phyloP scores from a whole-genome alignment of 2,329 filamentous ascomycete species.

The Clonostachys solani region DNA sequence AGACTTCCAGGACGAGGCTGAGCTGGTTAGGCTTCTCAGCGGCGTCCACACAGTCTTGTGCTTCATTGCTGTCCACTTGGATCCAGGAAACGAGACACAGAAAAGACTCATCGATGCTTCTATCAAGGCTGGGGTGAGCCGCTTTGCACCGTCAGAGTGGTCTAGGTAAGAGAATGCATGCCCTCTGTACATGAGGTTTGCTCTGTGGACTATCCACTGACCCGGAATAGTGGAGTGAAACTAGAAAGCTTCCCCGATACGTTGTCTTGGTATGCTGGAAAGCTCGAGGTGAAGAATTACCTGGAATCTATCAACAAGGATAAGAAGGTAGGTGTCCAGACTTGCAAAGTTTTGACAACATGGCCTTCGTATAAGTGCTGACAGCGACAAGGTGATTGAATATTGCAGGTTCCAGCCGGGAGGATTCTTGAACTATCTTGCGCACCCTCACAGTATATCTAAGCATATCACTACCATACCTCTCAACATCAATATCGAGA shows the following conservation, averaged over 20 bases:
- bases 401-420: conserved; percentile 53
- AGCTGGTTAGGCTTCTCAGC: neutral
- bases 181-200: neutral
- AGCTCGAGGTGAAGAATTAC: conserved; percentile 42
- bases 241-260: no score
- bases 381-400: conserved; percentile 38
- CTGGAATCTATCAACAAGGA: conserved; percentile 44
- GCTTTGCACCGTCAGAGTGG: conserved; percentile 60
- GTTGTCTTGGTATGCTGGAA: conserved; percentile 36
- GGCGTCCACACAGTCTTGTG: conserved; percentile 49
- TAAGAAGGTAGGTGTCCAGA: conserved; percentile 21
- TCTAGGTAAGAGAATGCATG: conserved; percentile 21
- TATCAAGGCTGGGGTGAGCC: conserved; percentile 51
- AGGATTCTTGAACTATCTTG: conserved; percentile 50
- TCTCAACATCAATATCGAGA: conserved; percentile 35
- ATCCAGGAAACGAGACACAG: conserved; percentile 22
- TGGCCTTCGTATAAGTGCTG: no score
- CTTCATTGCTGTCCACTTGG: conserved; percentile 33
- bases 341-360: neutral
- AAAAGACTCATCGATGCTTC: conserved; percentile 50
- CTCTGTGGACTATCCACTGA: neutral
- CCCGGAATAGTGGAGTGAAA: no score
- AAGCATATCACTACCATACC: conserved; percentile 35
- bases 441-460: conserved; percentile 39
- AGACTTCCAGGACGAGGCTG: neutral